A percentile compares a stretch with the other conserved stretches of the same genome.
phyloP scores from a whole-genome alignment of 352 stramenopile genomes.

The Saprolegnia parasitica region DNA sequence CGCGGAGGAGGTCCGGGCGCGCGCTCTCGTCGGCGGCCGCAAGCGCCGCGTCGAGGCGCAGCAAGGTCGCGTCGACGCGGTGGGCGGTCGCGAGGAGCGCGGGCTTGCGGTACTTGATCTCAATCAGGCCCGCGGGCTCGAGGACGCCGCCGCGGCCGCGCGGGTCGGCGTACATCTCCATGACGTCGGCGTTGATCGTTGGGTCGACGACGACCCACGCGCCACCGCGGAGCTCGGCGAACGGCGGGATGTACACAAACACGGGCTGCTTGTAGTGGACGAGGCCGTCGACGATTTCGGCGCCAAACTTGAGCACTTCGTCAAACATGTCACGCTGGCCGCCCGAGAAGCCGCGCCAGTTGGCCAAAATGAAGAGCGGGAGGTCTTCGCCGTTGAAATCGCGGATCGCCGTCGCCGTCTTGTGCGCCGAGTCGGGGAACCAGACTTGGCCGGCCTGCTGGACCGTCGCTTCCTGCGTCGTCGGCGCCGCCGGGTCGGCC shows the following conservation, averaged over 20 bases:
- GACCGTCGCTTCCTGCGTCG: conserved; percentile 95
- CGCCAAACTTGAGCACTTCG: conserved; percentile 99
- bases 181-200: conserved; percentile 98
- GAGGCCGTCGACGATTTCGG: conserved; percentile 99
- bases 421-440: conserved; percentile 99
- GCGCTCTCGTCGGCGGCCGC: conserved; percentile 51
- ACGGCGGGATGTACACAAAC: conserved; percentile 99
- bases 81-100: conserved; percentile 97
- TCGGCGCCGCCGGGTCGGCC: conserved; percentile 96
- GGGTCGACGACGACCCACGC: conserved; percentile 99
- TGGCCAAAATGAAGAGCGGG: conserved; percentile 99
- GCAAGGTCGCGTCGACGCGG: conserved; percentile 93
- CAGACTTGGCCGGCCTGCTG: conserved; percentile 99
- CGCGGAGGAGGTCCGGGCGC: conserved; percentile 62
- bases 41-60: conserved; percentile 75
- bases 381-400: conserved; percentile 99
- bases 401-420: conserved; percentile 99
- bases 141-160: conserved; percentile 95
- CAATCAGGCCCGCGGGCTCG: conserved; percentile 96
- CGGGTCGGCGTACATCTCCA: conserved; percentile 99
- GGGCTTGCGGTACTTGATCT: conserved; percentile 99
- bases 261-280: conserved; percentile 98
- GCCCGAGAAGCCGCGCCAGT: conserved; percentile 99
- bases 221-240: conserved; percentile 97
- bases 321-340: conserved; percentile 99